Percentiles rank a stretch among this genome's conserved stretches.
Evolutionary conservation across 805 yeast genomes (phyloP).

Genomic region (Saturnispora sanitii): DNA sequence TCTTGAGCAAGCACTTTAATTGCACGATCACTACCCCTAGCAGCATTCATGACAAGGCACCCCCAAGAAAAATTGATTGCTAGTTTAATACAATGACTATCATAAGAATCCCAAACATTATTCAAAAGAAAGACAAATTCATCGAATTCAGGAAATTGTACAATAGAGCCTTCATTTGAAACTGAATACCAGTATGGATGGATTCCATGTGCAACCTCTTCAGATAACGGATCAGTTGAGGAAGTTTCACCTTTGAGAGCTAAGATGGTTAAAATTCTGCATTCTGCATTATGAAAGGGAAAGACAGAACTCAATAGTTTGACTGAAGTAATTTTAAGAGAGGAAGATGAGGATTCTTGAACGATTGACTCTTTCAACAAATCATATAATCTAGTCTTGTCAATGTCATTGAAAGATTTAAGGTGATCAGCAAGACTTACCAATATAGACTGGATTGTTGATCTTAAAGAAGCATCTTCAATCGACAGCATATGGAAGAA

Average conservation of each 20-base stretch:
- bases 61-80: conserved; percentile 48
- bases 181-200: conserved; percentile 75
- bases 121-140: conserved; percentile 28
- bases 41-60: conserved; percentile 56
- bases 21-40: conserved; percentile 35
- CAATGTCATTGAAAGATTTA: conserved; percentile 40
- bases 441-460: no score
- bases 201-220: conserved; percentile 71
- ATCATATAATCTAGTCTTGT: conserved; percentile 35
- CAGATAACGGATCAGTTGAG: conserved; percentile 34
- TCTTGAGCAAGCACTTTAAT: conserved; percentile 46
- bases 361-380: conserved; percentile 20
- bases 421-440: conserved; percentile 56
- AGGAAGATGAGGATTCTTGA: conserved; percentile 21
- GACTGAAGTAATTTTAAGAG: conserved; percentile 47
- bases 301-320: conserved; percentile 56
- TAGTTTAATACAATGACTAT: conserved; percentile 18
- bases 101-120: conserved; percentile 15
- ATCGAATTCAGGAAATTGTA: conserved; percentile 45
- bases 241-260: conserved; percentile 38
- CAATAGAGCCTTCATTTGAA: conserved; percentile 8
- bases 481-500: conserved; percentile 59
- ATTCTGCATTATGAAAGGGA: conserved; percentile 57
- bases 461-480: conserved; percentile 52
- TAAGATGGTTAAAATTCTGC: conserved; percentile 55